A percentile compares a stretch with the other conserved stretches of the same genome.
Evolutionary conservation across 2,329 filamentous ascomycete genomes (phyloP).

Genomic region (Botrytis elliptica): DNA sequence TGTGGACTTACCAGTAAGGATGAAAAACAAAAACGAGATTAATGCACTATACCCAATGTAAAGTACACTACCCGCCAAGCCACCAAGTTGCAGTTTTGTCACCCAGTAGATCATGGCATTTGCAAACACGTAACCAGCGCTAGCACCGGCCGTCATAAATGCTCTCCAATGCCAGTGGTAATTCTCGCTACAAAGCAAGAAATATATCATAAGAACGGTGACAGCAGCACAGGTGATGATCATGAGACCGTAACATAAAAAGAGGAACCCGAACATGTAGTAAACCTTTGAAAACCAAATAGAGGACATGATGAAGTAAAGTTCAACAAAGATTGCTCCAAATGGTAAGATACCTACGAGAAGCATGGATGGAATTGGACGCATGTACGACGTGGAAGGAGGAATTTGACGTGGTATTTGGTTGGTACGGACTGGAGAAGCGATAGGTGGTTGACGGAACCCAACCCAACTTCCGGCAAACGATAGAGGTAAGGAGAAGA

Average conservation of each 20-base stretch:
- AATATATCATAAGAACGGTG: conserved; percentile 93
- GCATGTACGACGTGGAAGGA: conserved; percentile 76
- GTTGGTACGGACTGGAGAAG: conserved; percentile 88
- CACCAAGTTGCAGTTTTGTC: conserved; percentile 81
- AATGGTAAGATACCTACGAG: conserved; percentile 92
- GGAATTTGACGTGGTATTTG: conserved; percentile 98
- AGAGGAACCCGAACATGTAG: conserved; percentile 99
- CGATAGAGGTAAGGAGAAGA: conserved; percentile 91
- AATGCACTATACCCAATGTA: conserved; percentile 92
- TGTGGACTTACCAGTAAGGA: conserved; percentile 76
- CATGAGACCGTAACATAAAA: conserved; percentile 96
- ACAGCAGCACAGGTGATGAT: conserved; percentile 91
- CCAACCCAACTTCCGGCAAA: conserved; percentile 90
- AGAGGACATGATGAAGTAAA: conserved; percentile 99
- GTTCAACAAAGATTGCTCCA: conserved; percentile 94
- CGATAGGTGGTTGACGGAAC: conserved; percentile 71
- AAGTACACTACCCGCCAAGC: conserved; percentile 80
- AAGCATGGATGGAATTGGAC: conserved; percentile 84
- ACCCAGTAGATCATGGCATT: conserved; percentile 91
- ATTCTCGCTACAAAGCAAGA: conserved; percentile 91
- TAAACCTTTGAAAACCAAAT: conserved; percentile 99
- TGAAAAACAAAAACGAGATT: conserved; percentile 87
- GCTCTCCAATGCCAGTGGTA: conserved; percentile 99
- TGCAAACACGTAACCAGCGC: conserved; percentile 85
- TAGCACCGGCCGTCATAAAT: conserved; percentile 88